Base-by-base conservation (phyloP, 2,329 filamentous ascomycete genomes). In the Dothiorella sarmentorum region DNA sequence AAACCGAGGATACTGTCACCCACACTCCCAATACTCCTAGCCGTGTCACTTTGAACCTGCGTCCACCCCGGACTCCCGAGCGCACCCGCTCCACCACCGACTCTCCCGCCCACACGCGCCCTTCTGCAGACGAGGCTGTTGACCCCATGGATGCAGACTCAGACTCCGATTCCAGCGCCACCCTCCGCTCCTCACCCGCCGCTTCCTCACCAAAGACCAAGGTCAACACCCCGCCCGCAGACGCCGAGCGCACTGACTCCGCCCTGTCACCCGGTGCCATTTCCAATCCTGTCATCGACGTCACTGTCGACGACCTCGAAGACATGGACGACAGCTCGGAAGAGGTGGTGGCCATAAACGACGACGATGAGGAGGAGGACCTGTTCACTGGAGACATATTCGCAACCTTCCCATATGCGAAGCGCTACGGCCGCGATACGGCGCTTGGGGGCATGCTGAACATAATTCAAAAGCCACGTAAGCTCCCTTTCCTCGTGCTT, bases 261-360 rank as follows among this genome's bases (percentile, higher is more conserved):
- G 43, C 62, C 2, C 26, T 58, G 1, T 60, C 64, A 7, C 53
- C 61, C 27, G 24, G 10, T 35, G 62, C 62, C 27, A 64, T 63
- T 33, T 71, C 70, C 55, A 69, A 70, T 24, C 72, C 69, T 49
- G 68, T 75, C 33, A 69, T 77, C 61, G 67, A 73, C 42, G 67
- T 78, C 20, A 67, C 73, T 40, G 68, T 66, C 42, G 70, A 74
- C 20, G 69, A 71, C 11, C 27, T 40, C 38, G 58, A 60, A n/a
- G 60, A 62, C 33, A 66, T 67, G 52, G 62, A 61, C n/a, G 64
- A 65, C 27, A 63, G 62, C 55, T 55, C 7, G 33, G 44, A 56
- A 27, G 42, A 57, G 7, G 20, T 47, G 47, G 65, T 63, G n/a
- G 35, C 57, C 22, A 59, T 64, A 11, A 58, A 60, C 27, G 60